These are phyloP conservation scores for Penicillium hesseltinei DNA, from an alignment of 2,329 filamentous ascomycete species.

Conservation along the genomic window DNA sequence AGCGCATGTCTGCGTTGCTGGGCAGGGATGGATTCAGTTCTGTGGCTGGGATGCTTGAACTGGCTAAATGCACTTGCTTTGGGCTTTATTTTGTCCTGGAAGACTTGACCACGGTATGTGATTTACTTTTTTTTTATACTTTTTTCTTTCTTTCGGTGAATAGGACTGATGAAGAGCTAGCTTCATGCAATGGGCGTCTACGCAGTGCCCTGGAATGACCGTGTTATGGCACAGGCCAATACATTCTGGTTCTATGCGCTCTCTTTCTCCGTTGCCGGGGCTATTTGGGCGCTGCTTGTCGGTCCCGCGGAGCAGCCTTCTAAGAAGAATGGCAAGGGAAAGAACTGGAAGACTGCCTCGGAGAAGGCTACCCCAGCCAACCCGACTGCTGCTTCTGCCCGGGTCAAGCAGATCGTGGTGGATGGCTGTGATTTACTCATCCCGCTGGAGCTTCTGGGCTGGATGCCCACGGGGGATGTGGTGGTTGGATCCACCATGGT, in stretches of 20 bases:
- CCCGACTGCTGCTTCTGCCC: constrained; percentile 8
- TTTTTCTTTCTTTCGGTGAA: neutral
- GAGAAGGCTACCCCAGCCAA: constrained; percentile 9
- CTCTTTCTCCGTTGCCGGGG: constrained; percentile 48
- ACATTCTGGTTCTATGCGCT: constrained; percentile 69
- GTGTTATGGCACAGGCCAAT: constrained; percentile 60
- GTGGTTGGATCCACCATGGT: constrained; percentile 60
- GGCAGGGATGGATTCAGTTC: constrained; percentile 24
- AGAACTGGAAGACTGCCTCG: constrained; percentile 23
- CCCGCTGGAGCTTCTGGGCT: constrained; percentile 60
- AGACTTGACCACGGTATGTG: constrained; percentile 60
- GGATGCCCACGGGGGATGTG: constrained; percentile 54
- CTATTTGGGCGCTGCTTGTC: constrained; percentile 25
- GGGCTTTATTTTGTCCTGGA: constrained; percentile 69
- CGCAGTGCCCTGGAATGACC: constrained; percentile 42
- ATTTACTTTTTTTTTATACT: too few species aligned
- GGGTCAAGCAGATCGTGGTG: constrained; percentile 53
- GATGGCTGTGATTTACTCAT: constrained; percentile 63
- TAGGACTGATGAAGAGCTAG: constrained; percentile 19
- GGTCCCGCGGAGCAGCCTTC: constrained; percentile 17
- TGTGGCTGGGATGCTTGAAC: constrained; percentile 46
- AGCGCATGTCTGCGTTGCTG: constrained; percentile 49
- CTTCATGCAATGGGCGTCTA: constrained; percentile 54
- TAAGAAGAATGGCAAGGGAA: constrained; percentile 20
- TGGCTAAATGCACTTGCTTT: constrained; percentile 58